phyloP scores from a whole-genome alignment of 208 protist genomes.

The Crithidia mellificae region DNA sequence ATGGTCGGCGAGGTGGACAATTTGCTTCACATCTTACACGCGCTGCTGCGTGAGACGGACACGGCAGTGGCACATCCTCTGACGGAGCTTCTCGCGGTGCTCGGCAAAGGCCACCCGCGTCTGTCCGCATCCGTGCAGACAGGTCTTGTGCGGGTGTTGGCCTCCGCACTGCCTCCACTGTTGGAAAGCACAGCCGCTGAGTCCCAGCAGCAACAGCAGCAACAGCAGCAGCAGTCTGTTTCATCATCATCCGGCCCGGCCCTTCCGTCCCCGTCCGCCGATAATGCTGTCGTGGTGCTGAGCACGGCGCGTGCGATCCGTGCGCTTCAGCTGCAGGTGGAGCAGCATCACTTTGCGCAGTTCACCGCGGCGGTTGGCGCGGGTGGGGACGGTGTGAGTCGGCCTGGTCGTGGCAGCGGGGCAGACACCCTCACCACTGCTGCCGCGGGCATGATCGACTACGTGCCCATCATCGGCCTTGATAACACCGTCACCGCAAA shows the following conservation, averaged over 20 bases:
- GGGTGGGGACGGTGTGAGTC: neutral
- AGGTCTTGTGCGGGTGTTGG: constrained; percentile 63
- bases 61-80: constrained; percentile 44
- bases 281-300: constrained; percentile 42
- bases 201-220: neutral
- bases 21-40: constrained; percentile 49
- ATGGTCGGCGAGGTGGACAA: constrained; percentile 82
- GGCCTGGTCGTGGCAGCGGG: neutral
- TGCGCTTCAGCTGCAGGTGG: constrained; percentile 61
- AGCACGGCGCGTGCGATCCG: constrained; percentile 60
- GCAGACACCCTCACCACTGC: neutral
- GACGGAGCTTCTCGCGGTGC: constrained; percentile 62
- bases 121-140: constrained; percentile 50
- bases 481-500: constrained; percentile 7
- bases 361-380: neutral
- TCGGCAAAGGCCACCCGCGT: constrained; percentile 68
- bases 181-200: too few relatives aligned
- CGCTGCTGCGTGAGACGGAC: constrained; percentile 56
- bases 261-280: neutral
- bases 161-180: constrained; percentile 9
- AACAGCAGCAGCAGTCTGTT: neutral
- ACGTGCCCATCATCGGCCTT: constrained; percentile 43
- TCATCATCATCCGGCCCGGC: neutral
- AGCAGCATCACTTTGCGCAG: constrained; percentile 54
- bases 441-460: constrained; percentile 13